Percentiles rank a stretch among this genome's conserved stretches.
These are phyloP conservation scores for Dipodascus albidus DNA, from an alignment of 805 yeast genomes.

Conservation along the genomic window DNA sequence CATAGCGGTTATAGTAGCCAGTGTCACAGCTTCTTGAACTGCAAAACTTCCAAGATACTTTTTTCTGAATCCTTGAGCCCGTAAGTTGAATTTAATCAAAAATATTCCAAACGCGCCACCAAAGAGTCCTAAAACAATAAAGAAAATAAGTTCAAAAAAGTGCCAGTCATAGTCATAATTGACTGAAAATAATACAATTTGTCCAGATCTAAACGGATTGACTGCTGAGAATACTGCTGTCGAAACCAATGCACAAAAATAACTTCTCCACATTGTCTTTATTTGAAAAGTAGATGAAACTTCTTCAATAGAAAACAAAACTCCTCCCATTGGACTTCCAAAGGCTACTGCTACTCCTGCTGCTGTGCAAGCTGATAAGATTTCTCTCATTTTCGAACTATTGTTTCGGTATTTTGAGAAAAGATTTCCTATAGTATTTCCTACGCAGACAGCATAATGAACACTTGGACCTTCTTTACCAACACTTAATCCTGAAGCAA, in stretches of 20 bases:
- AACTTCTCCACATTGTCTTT: slow-evolving; percentile 80
- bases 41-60: slow-evolving; percentile 47
- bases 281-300: slow-evolving; percentile 65
- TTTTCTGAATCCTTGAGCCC: slow-evolving; percentile 69
- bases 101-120: slow-evolving; percentile 87
- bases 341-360: slow-evolving; percentile 99
- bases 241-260: slow-evolving; percentile 82
- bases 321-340: slow-evolving; percentile 97
- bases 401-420: slow-evolving; percentile 30
- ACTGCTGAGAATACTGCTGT: slow-evolving; percentile 68
- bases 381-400: slow-evolving; percentile 35
- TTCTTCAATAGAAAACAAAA: slow-evolving; percentile 84
- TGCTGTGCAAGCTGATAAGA: slow-evolving; percentile 82
- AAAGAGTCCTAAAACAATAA: slow-evolving; percentile 67
- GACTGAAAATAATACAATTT: slow-evolving; percentile 87
- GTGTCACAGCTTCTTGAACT: slow-evolving; percentile 55
- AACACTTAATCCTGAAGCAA: slow-evolving; percentile 84
- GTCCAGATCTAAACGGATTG: slow-evolving; percentile 92
- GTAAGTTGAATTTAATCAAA: slow-evolving; percentile 63
- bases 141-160: slow-evolving; percentile 67
- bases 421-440: slow-evolving; percentile 56
- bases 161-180: slow-evolving; percentile 80
- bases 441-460: slow-evolving; percentile 96
- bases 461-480: slow-evolving; percentile 99
- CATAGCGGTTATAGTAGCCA: slow-evolving; percentile 60